Conservation (phyloP, 2,329 filamentous ascomycete species). For the Graphilbum fragrans region DNA sequence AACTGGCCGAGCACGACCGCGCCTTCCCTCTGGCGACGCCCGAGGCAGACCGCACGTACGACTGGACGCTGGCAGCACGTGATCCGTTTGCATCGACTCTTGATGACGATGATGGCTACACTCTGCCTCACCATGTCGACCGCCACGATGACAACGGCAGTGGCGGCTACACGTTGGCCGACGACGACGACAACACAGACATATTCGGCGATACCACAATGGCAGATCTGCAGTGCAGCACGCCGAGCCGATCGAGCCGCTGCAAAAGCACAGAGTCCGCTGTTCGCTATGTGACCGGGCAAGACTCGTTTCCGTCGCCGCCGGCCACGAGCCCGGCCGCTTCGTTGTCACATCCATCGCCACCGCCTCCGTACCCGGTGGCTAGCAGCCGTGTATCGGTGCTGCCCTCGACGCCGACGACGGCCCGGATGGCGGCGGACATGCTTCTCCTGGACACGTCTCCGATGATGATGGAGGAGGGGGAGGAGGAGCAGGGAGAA, state of each 20-base stretch:
- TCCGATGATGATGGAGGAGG: too few relatives aligned
- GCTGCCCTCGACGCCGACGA: too few relatives aligned
- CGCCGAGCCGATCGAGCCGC: conserved; percentile 25
- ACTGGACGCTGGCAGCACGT: conserved; percentile 39
- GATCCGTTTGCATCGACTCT: conserved; percentile 28
- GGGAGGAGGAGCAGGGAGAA: too few relatives aligned
- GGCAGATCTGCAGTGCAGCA: conserved; percentile 38
- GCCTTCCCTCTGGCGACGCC: conserved; percentile 8
- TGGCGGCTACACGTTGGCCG: conserved; percentile 21
- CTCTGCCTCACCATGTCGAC: too few relatives aligned
- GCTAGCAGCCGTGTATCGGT: too few relatives aligned
- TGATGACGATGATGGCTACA: conserved; percentile 25
- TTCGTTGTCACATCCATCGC: conserved; percentile 6
- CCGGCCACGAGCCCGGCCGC: conserved; percentile 39
- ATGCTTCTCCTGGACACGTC: conserved; percentile 6
- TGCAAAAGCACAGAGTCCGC: conserved; percentile 10
- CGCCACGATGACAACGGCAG: conserved; percentile 22
- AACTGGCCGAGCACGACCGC: conserved; percentile 12
- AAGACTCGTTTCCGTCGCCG: conserved; percentile 39
- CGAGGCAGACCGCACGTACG: conserved; percentile 17
- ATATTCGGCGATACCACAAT: conserved; percentile 37
- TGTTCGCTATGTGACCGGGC: conserved; percentile 8
- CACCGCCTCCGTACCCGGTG: conserved; percentile 21
- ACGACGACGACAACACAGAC: conserved; percentile 16
- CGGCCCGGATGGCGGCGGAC: background rate